These are phyloP conservation scores for Vachellia collinsii DNA, from an alignment of 306 rosid species.

Conservation along the genomic window DNA sequence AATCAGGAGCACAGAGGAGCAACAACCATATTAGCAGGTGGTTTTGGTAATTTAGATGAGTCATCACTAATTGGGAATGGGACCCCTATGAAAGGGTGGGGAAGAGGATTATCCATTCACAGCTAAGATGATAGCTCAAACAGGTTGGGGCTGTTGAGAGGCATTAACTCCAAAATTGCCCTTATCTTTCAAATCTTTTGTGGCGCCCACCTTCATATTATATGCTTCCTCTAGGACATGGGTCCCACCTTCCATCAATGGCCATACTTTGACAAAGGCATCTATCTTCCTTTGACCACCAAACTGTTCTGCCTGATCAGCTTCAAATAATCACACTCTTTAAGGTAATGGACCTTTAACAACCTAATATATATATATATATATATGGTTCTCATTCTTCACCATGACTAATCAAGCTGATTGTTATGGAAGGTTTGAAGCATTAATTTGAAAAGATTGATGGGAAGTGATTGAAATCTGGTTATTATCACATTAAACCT, in stretches of 20 bases:
- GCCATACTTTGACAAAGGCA: slow-evolving; percentile 51
- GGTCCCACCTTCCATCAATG: slow-evolving; percentile 49
- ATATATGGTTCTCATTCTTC: slow-evolving; percentile 40
- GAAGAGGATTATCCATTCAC: slow-evolving; percentile 43
- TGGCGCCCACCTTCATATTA: slow-evolving; percentile 52
- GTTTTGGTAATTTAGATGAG: slow-evolving; percentile 20
- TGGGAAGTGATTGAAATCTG: slow-evolving; percentile 40
- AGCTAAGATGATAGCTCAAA: slow-evolving; percentile 48
- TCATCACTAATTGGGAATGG: slow-evolving; percentile 25
- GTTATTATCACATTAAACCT: slow-evolving; percentile 43
- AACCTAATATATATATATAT: background rate
- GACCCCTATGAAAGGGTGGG: slow-evolving; percentile 25
- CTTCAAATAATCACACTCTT: slow-evolving; percentile 30
- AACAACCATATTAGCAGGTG: too few species aligned
- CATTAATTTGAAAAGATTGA: slow-evolving; percentile 57
- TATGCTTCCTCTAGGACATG: slow-evolving; percentile 41
- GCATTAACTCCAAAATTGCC: slow-evolving; percentile 56
- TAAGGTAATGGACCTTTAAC: slow-evolving; percentile 36
- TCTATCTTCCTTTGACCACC: slow-evolving; percentile 49
- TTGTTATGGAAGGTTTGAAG: slow-evolving; percentile 40
- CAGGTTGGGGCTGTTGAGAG: slow-evolving; percentile 36
- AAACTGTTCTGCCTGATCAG: background rate
- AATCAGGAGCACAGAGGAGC: too few species aligned
- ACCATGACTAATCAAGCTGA: slow-evolving; percentile 45
- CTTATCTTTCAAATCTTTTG: slow-evolving; percentile 54